Conservation (phyloP, 257 asterid species). For the Perilla frutescens region DNA sequence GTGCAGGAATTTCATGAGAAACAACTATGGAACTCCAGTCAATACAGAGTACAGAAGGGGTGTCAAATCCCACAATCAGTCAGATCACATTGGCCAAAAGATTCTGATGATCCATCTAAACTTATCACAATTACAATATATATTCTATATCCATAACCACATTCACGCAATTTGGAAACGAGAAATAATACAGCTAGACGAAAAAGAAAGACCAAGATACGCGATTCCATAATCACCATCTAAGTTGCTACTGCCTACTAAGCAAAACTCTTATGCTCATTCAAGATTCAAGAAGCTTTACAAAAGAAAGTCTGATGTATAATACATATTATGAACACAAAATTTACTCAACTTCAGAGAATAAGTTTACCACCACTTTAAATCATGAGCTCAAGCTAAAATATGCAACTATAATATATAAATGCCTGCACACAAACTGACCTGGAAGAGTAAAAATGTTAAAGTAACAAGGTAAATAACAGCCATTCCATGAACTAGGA, state of each 20-base stretch:
- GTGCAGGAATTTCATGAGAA: constrained; percentile 77
- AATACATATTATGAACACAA: too few species aligned
- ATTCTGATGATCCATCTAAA: constrained; percentile 12
- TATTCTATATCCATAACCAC: background rate
- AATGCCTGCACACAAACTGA: constrained; percentile 36
- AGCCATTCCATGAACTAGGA: constrained; percentile 96
- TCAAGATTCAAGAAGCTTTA: too few species aligned
- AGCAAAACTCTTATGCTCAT: too few species aligned
- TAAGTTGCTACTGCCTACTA: too few species aligned
- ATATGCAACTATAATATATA: constrained; percentile 4
- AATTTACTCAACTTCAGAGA: too few species aligned
- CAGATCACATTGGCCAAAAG: background rate
- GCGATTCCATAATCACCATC: too few species aligned
- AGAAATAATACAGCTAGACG: background rate
- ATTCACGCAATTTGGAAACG: background rate
- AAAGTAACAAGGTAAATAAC: constrained; percentile 87
- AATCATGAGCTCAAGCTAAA: background rate
- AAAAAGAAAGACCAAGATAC: too few species aligned
- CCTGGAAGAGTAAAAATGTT: constrained; percentile 99
- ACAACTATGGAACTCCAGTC: constrained; percentile 1
- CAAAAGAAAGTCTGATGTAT: too few species aligned
- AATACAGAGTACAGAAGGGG: background rate
- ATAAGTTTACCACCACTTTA: too few species aligned
- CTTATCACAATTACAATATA: background rate
- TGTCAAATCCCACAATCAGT: constrained; percentile 20